phyloP scores from a whole-genome alignment of 139 green algal species.

The Closterium sp. region DNA sequence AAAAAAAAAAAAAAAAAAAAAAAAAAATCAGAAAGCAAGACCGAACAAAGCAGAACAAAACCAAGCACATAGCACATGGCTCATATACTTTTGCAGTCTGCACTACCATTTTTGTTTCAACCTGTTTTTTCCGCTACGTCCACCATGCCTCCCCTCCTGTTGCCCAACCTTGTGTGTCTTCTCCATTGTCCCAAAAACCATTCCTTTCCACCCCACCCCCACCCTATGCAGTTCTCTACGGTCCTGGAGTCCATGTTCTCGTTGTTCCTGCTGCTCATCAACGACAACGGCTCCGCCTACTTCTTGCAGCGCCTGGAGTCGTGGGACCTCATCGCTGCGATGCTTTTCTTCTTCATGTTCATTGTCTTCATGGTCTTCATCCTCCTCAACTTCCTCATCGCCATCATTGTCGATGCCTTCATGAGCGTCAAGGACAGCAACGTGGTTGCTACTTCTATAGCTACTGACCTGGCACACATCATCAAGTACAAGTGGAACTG shows the following conservation, averaged over 20 bases:
- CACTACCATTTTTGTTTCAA: no score
- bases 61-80: no score
- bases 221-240: background rate
- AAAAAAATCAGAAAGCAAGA: no score
- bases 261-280: background rate
- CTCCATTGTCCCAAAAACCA: background rate
- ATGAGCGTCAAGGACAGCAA: constrained; percentile 20
- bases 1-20: no score
- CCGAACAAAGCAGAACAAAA: no score
- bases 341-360: constrained; percentile 83
- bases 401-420: constrained; percentile 30
- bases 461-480: background rate
- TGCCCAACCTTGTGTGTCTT: no score
- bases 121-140: no score
- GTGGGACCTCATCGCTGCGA: constrained; percentile 63
- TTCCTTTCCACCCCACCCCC: no score
- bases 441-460: background rate
- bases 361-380: constrained; percentile 86
- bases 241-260: background rate
- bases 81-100: no score
- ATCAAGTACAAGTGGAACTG: background rate
- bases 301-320: constrained; percentile 56
- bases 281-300: constrained; percentile 20
- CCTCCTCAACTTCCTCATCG: constrained; percentile 82
- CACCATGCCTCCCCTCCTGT: no score